Conservation (phyloP, 352 stramenopile species). For the Globisporangium polare region DNA sequence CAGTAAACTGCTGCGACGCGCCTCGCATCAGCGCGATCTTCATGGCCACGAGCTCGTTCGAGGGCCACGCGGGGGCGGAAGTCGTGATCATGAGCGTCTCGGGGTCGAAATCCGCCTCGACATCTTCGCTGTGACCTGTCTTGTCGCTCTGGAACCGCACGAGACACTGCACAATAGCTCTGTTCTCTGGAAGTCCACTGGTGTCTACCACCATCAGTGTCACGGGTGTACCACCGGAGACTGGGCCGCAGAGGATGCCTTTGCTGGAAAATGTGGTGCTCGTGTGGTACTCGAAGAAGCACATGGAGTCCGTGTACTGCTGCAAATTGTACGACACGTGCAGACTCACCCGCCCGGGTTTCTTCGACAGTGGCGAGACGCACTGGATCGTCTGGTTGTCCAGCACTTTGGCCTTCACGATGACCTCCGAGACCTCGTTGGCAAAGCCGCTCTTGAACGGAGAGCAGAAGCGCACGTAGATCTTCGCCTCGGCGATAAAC, state of each 20-base stretch:
- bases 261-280: constrained; percentile 34
- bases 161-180: constrained; percentile 30
- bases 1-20: constrained; percentile 28
- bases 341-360: constrained; percentile 35
- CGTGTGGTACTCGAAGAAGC: constrained; percentile 68
- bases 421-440: constrained; percentile 27
- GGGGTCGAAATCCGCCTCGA: constrained; percentile 39
- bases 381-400: constrained; percentile 53
- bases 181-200: constrained; percentile 39
- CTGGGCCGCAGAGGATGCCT: constrained; percentile 48
- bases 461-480: constrained; percentile 64
- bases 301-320: constrained; percentile 61
- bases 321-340: constrained; percentile 73
- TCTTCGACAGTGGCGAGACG: constrained; percentile 28
- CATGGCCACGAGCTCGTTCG: constrained; percentile 51
- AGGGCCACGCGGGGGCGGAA: constrained; percentile 43
- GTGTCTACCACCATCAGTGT: constrained; percentile 35
- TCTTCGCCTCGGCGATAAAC: constrained; percentile 55
- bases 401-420: constrained; percentile 48
- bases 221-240: constrained; percentile 52
- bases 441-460: constrained; percentile 30
- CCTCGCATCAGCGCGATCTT: constrained; percentile 27
- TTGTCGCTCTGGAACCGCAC: constrained; percentile 52
- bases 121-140: constrained; percentile 15
- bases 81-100: constrained; percentile 30